Conservation (phyloP, 495 filamentous ascomycete genomes). For the Penicillium alfredii region DNA sequence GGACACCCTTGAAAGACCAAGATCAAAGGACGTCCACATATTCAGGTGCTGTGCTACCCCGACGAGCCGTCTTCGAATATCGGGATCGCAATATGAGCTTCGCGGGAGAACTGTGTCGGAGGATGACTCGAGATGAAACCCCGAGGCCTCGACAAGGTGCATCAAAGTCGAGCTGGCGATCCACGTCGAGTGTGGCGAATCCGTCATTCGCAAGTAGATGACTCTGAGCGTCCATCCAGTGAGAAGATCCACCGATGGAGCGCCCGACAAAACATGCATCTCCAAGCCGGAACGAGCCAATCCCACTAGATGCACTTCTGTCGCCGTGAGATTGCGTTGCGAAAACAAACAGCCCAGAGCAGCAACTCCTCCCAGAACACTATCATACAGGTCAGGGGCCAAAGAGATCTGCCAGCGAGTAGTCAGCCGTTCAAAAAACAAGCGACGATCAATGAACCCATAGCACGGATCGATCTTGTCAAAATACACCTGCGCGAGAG, state of each 20-base stretch:
- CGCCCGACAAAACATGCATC: conserved; percentile 8
- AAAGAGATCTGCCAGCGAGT: conserved; percentile 25
- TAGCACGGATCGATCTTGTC: conserved; percentile 42
- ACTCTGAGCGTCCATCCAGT: conserved; percentile 42
- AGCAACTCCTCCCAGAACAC: conserved; percentile 36
- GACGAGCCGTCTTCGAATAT: conserved; percentile 31
- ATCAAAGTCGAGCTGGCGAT: conserved; percentile 45
- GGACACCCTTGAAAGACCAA: conserved; percentile 41
- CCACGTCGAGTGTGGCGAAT: conserved; percentile 43
- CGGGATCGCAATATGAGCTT: conserved; percentile 17
- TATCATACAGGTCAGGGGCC: conserved; percentile 27
- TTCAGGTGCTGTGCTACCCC: conserved; percentile 43
- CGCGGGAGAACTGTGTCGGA: conserved; percentile 12
- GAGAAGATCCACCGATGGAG: conserved; percentile 29
- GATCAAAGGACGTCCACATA: conserved; percentile 44
- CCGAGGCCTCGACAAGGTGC: conserved; percentile 46
- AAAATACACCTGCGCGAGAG: conserved; percentile 41
- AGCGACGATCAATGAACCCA: conserved; percentile 38
- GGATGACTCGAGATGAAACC: conserved; percentile 38
- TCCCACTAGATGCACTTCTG: conserved; percentile 34
- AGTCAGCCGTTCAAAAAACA: conserved; percentile 25
- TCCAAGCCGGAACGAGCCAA: conserved; percentile 34
- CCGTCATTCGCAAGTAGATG: conserved; percentile 43
- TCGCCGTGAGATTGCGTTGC: conserved; percentile 15
- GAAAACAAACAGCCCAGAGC: conserved; percentile 42